phyloP scores from a whole-genome alignment of 202 grass and related monocot genomes.

The Elaeis oleifera region DNA sequence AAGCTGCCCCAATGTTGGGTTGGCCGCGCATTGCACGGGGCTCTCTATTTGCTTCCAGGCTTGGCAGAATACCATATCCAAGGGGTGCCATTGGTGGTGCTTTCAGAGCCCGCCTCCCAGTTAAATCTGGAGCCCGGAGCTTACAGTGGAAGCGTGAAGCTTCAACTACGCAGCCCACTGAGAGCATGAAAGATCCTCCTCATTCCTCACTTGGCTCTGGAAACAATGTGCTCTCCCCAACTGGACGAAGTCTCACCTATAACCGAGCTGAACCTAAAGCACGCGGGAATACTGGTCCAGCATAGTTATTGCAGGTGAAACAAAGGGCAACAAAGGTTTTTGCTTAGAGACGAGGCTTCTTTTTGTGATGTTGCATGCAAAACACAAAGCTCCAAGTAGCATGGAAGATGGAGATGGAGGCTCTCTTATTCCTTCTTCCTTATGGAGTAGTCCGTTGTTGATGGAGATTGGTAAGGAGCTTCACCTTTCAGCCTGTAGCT shows the following conservation, averaged over 20 bases:
- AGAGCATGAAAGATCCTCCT: slow-evolving; percentile 29
- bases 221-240: slow-evolving; percentile 37
- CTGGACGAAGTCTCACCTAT: slow-evolving; percentile 73
- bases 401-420: too few species aligned
- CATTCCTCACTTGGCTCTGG: slow-evolving; percentile 29
- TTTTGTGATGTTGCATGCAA: too few species aligned
- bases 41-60: slow-evolving; percentile 47
- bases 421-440: too few species aligned
- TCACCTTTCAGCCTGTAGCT: too few species aligned
- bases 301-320: neutral
- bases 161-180: slow-evolving; percentile 31
- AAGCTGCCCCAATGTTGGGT: slow-evolving; percentile 71
- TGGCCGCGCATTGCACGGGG: slow-evolving; percentile 47
- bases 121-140: slow-evolving; percentile 80
- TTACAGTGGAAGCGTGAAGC: slow-evolving; percentile 86
- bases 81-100: slow-evolving; percentile 36
- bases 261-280: slow-evolving; percentile 47
- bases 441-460: too few species aligned
- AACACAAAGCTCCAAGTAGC: too few species aligned
- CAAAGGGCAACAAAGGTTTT: too few species aligned
- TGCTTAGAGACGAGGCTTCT: too few species aligned
- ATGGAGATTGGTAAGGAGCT: too few species aligned
- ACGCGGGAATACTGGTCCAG: slow-evolving; percentile 21
- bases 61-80: slow-evolving; percentile 54
- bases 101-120: slow-evolving; percentile 39